Conservation (phyloP, 2,329 filamentous ascomycete genomes). For the Tolypocladium inflatum region DNA sequence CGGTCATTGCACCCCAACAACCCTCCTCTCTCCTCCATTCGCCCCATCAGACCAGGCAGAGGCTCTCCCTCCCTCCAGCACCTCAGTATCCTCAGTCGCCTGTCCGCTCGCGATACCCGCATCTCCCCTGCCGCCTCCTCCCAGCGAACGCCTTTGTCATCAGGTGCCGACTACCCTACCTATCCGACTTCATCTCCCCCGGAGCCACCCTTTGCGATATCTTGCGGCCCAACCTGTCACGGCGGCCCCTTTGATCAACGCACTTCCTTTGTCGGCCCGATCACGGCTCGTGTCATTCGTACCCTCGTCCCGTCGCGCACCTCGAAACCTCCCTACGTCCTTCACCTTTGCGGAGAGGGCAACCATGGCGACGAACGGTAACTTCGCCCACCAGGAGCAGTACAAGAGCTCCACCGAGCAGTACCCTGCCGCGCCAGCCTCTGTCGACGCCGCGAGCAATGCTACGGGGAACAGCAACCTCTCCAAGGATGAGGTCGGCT, state of each 20-base stretch:
- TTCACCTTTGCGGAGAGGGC: constrained; percentile 4
- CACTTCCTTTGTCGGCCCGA: background rate
- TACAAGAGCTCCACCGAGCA: constrained; percentile 28
- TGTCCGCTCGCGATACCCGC: constrained; percentile 1
- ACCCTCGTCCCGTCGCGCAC: background rate
- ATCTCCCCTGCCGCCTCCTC: background rate
- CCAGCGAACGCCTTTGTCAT: constrained; percentile 6
- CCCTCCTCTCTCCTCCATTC: constrained; percentile 5
- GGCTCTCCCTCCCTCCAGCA: constrained; percentile 5
- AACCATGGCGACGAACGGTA: constrained; percentile 50
- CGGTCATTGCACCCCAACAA: constrained; percentile 2
- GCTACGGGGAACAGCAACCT: constrained; percentile 35
- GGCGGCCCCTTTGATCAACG: background rate
- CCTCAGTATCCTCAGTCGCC: constrained; percentile 4
- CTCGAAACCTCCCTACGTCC: background rate
- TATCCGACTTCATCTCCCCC: background rate
- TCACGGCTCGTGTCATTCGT: background rate
- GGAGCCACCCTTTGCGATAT: background rate
- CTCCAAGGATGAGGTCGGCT: constrained; percentile 90
- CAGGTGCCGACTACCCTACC: constrained; percentile 5
- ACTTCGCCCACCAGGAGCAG: constrained; percentile 35
- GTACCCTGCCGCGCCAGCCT: constrained; percentile 23
- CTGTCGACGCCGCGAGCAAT: constrained; percentile 22
- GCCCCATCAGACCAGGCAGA: constrained; percentile 1
- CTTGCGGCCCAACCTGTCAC: background rate